Percentiles rank a stretch among this genome's conserved stretches.
Conservation (phyloP, 78 protist species). For the Mantamonas sphyraenae region DNA sequence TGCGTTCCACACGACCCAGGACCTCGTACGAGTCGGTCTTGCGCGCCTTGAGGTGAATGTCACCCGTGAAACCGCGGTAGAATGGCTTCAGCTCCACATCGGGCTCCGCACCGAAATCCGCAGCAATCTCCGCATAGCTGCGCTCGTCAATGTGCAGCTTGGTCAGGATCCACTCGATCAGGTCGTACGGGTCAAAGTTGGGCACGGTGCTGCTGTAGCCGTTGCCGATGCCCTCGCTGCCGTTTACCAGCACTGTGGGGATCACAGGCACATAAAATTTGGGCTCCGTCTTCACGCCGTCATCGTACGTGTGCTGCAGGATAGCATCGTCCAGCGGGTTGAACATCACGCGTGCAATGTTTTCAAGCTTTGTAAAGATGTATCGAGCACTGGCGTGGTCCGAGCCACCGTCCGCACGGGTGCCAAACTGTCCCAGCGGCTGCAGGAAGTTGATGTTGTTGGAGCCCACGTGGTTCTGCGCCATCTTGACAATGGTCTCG, state of each 20-base stretch:
- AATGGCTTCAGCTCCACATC: too few species aligned
- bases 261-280: slow-evolving; percentile 85
- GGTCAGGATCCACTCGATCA: too few species aligned
- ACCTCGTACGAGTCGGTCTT: too few species aligned
- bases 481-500: slow-evolving; percentile 86
- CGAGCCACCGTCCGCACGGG: slow-evolving; percentile 81
- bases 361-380: slow-evolving; percentile 78
- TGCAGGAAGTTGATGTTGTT: slow-evolving; percentile 90
- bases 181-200: slow-evolving; percentile 50
- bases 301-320: slow-evolving; percentile 86
- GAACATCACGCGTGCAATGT: slow-evolving; percentile 76
- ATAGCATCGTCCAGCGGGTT: slow-evolving; percentile 79
- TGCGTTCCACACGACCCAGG: too few species aligned
- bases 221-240: slow-evolving; percentile 93
- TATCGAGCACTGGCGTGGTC: slow-evolving; percentile 95
- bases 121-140: too few species aligned
- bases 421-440: slow-evolving; percentile 96
- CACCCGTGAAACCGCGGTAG: too few species aligned
- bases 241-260: slow-evolving; percentile 97
- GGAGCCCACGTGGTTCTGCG: slow-evolving; percentile 90
- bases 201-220: slow-evolving; percentile 75
- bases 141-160: too few species aligned
- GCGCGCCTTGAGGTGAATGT: too few species aligned
- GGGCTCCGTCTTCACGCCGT: slow-evolving; percentile 94
- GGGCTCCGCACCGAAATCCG: too few species aligned